phyloP scores from a whole-genome alignment of 1,284 basidiomycete species.

The Phylloboletellus chloephorus region DNA sequence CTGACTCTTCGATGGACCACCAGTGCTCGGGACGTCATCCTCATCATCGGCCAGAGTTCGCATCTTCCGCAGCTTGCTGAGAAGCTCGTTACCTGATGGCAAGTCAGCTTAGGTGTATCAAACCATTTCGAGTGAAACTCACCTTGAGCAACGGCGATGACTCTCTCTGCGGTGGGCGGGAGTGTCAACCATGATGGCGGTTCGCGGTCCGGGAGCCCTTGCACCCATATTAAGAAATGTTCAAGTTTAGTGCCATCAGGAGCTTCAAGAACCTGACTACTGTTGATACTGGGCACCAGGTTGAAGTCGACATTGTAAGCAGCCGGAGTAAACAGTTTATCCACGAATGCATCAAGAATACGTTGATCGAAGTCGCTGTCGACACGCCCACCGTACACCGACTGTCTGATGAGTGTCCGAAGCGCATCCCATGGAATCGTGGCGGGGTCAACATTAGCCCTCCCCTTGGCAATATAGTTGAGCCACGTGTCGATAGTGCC shows the following conservation, averaged over 20 bases:
- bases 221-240: conserved; percentile 86
- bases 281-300: conserved; percentile 67
- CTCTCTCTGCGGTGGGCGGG: conserved; percentile 83
- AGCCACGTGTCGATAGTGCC: conserved; percentile 90
- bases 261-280: conserved; percentile 56
- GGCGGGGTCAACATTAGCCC: conserved; percentile 85
- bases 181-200: conserved; percentile 91
- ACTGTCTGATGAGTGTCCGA: conserved; percentile 86
- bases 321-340: conserved; percentile 76
- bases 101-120: conserved; percentile 10
- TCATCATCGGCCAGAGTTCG: conserved; percentile 86
- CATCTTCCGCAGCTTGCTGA: conserved; percentile 89
- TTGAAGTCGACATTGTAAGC: conserved; percentile 92
- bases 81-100: conserved; percentile 67
- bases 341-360: conserved; percentile 88
- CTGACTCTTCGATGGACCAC: conserved; percentile 54
- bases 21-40: conserved; percentile 51
- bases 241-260: conserved; percentile 90
- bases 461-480: conserved; percentile 72
- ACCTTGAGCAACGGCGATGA: conserved; percentile 91
- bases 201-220: conserved; percentile 81
- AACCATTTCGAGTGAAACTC: conserved; percentile 17
- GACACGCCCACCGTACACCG: conserved; percentile 89
- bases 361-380: conserved; percentile 93
- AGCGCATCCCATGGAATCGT: conserved; percentile 92